Base-by-base conservation (phyloP, 139 green algal genomes). In the Micractinium conductrix region DNA sequence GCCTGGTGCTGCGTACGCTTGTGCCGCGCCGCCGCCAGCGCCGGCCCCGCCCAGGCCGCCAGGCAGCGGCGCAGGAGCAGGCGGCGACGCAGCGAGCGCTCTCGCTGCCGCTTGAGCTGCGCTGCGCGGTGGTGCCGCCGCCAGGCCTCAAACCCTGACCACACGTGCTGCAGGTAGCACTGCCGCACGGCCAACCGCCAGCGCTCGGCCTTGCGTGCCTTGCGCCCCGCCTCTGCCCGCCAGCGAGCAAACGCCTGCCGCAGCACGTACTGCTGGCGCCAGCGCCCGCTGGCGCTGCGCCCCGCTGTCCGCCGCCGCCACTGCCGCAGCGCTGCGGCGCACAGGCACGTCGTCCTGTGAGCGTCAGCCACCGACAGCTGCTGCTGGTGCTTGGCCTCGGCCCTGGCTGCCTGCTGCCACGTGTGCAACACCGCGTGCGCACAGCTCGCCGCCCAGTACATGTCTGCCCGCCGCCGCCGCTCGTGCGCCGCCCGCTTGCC, bases 121-220 rank as follows among this genome's bases (percentile, higher is more conserved):
- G 38, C 33, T 50, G 22, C 33, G 21, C 26, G 50, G 58, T 60
- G 58, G 58, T 72, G 38, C 58, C 60, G 38, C 76, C 30, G 26
- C 76, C 43, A 58, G 17, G 24, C 76, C 21, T 53, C 33, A 55
- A 71, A 42, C 37, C 37, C 76, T 10, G 63, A 28, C 55, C 40
- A 55, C 38, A 82, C 28, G 26, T 58, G 40, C 9, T 38, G 38
- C 37, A 72, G 26, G 58, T 71, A 71, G 55, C 17, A 28, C 21
- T 82, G 58, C 76, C 58, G 76, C 58, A 82, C 76, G 0, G 76
- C 58, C 26, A 73, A 4, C 22, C 40, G 55, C 38, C 28, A 71
- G 9, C 58, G 76, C 53, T 65, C 58, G 10, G 40, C 58, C 22
- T 70, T 50, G 50, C 10, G 2, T 24, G 76, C 40, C 9, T 70